A percentile compares a stretch with the other conserved stretches of the same genome.
Evolutionary conservation across 2,329 filamentous ascomycete species (phyloP).

Genomic region (Cercospora sp.): DNA sequence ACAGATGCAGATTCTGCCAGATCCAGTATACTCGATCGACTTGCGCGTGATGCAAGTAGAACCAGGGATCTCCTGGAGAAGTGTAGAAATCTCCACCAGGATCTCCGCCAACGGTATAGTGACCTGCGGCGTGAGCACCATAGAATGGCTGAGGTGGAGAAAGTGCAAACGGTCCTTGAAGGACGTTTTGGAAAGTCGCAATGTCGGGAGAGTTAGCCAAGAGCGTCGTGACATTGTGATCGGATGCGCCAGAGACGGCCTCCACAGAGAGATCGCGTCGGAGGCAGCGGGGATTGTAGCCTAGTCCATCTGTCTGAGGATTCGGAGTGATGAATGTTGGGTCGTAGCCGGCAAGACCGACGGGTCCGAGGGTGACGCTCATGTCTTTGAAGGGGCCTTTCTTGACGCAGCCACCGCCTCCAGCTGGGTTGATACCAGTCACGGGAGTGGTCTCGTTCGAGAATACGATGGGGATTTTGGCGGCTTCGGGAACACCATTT

Average conservation of each 20-base stretch:
- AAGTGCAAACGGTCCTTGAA: conserved; percentile 18
- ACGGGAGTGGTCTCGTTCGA: conserved; percentile 21
- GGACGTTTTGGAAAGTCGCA: conserved; percentile 19
- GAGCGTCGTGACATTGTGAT: conserved; percentile 17
- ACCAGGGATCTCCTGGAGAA: conserved; percentile 49
- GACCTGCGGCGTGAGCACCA: conserved; percentile 46
- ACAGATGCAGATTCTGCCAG: conserved; percentile 48
- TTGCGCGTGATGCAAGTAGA: conserved; percentile 52
- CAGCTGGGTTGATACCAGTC: conserved; percentile 47
- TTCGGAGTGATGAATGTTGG: conserved; percentile 23
- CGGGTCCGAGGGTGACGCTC: conserved; percentile 23
- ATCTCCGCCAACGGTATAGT: conserved; percentile 48
- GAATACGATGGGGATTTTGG: conserved; percentile 9
- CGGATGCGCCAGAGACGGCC: conserved; percentile 5
- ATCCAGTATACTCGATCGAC: conserved; percentile 49
- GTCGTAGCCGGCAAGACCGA: conserved; percentile 10
- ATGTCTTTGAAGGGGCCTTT: conserved; percentile 50
- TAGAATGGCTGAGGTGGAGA: conserved; percentile 8
- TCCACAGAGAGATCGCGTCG: conserved; percentile 17
- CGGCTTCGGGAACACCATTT: conserved; percentile 26
- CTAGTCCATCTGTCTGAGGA: conserved; percentile 27
- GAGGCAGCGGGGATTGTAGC: conserved; percentile 27
- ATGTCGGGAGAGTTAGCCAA: conserved; percentile 17
- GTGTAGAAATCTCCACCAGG: conserved; percentile 43
- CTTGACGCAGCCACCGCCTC: conserved; percentile 57